Conservation (phyloP, 352 stramenopile species). For the Aphanomyces euteiches region DNA sequence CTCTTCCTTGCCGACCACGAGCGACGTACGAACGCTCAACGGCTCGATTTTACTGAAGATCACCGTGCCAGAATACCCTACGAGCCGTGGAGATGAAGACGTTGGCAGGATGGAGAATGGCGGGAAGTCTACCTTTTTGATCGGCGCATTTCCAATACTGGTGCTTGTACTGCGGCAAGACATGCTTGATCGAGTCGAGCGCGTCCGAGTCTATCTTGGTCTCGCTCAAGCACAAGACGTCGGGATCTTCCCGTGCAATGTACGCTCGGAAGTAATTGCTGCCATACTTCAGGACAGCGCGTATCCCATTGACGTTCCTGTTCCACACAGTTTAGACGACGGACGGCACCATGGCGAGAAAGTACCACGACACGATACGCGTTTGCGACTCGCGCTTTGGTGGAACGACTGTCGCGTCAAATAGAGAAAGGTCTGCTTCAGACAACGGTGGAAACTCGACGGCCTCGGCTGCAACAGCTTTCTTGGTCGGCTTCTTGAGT, state of each 20-base stretch:
- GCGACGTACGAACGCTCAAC: conserved; percentile 61
- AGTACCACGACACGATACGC: conserved; percentile 26
- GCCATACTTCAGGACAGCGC: conserved; percentile 67
- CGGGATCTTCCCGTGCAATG: conserved; percentile 69
- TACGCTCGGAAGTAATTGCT: conserved; percentile 64
- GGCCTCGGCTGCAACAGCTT: not conserved
- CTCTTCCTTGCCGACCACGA: conserved; percentile 47
- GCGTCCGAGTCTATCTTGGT: conserved; percentile 76
- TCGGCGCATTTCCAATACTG: conserved; percentile 73
- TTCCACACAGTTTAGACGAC: not conserved
- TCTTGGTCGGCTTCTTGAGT: conserved; percentile 28
- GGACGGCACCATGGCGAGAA: not conserved
- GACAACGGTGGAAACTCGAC: conserved; percentile 22
- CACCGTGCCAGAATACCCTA: conserved; percentile 61
- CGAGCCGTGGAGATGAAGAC: not conserved
- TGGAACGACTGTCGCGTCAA: conserved; percentile 7
- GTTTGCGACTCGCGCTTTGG: not conserved
- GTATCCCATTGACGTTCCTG: conserved; percentile 81
- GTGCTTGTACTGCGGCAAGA: conserved; percentile 66
- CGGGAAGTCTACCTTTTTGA: conserved; percentile 48
- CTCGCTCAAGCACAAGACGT: conserved; percentile 81
- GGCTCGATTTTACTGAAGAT: conserved; percentile 73
- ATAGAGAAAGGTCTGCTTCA: not conserved
- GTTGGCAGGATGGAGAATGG: not conserved
- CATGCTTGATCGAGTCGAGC: conserved; percentile 67